Evolutionary conservation across 345 rosid species (phyloP).

Genomic region (Murraya koenigii): DNA sequence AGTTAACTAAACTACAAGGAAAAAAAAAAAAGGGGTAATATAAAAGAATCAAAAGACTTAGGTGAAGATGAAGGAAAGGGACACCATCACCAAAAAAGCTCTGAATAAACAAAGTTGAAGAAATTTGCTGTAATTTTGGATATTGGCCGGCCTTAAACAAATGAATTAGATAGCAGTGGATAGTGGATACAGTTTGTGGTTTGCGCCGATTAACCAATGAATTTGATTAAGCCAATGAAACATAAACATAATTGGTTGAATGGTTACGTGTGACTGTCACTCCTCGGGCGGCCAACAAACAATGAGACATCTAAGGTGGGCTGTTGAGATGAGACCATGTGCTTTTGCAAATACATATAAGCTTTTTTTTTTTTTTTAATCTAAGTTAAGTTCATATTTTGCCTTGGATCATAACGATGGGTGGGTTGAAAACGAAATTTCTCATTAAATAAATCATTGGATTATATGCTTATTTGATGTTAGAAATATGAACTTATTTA

Average conservation of each 20-base stretch:
- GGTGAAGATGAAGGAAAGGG: conserved; percentile 18
- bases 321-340: background rate
- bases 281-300: conserved; percentile 57
- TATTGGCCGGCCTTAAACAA: conserved; percentile 34
- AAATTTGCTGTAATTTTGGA: background rate
- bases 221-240: background rate
- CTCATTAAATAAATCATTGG: background rate
- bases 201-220: conserved; percentile 32
- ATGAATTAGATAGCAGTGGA: too few species aligned
- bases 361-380: too few species aligned
- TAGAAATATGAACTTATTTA: too few species aligned
- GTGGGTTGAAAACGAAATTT: too few species aligned
- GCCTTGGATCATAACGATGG: background rate
- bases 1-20: background rate
- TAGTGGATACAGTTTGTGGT: background rate
- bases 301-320: conserved; percentile 37
- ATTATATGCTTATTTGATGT: too few species aligned
- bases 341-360: too few species aligned
- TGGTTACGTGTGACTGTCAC: conserved; percentile 25
- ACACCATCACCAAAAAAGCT: background rate
- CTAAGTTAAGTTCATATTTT: too few species aligned
- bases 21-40: too few species aligned
- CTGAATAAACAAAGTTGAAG: background rate
- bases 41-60: background rate
- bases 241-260: background rate